phyloP scores from a whole-genome alignment of 1,284 basidiomycete species.

The Agroathelia rolfsii region DNA sequence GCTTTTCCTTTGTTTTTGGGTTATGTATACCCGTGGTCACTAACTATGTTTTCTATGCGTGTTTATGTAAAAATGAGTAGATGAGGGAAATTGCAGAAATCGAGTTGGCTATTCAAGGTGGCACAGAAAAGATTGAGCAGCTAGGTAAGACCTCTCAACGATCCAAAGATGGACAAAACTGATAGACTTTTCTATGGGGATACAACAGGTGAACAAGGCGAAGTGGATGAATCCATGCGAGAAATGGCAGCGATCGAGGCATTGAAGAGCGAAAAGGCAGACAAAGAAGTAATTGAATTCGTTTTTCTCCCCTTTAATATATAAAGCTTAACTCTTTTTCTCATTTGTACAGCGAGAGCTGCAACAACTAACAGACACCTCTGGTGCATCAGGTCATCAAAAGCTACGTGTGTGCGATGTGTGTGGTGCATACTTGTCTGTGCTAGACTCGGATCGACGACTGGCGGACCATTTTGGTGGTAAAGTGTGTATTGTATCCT shows the following conservation, averaged over 20 bases:
- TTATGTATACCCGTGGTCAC: not conserved
- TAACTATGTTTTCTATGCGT: not conserved
- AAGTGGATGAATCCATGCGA: constrained; percentile 96
- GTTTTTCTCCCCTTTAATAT: constrained; percentile 9
- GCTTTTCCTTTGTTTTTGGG: constrained; percentile 1
- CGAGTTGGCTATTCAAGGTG: constrained; percentile 95
- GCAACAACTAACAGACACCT: constrained; percentile 94
- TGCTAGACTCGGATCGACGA: constrained; percentile 96
- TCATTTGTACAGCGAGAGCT: constrained; percentile 64
- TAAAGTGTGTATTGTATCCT: constrained; percentile 53
- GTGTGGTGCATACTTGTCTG: constrained; percentile 96
- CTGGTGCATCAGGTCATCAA: constrained; percentile 97
- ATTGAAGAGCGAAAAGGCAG: constrained; percentile 89
- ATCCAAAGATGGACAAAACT: too few species aligned
- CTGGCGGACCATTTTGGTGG: constrained; percentile 99
- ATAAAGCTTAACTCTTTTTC: constrained; percentile 6
- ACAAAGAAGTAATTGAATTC: constrained; percentile 71
- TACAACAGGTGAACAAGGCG: constrained; percentile 90
- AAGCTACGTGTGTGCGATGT: constrained; percentile 99
- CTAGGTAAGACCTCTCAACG: constrained; percentile 73
- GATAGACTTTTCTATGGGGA: too few species aligned
- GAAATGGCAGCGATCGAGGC: constrained; percentile 98
- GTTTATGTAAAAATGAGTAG: too few species aligned
- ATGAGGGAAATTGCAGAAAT: constrained; percentile 99
- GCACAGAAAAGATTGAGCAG: constrained; percentile 95